Conservation (phyloP, 768 basidiomycete genomes). For the Paxillus involutus region DNA sequence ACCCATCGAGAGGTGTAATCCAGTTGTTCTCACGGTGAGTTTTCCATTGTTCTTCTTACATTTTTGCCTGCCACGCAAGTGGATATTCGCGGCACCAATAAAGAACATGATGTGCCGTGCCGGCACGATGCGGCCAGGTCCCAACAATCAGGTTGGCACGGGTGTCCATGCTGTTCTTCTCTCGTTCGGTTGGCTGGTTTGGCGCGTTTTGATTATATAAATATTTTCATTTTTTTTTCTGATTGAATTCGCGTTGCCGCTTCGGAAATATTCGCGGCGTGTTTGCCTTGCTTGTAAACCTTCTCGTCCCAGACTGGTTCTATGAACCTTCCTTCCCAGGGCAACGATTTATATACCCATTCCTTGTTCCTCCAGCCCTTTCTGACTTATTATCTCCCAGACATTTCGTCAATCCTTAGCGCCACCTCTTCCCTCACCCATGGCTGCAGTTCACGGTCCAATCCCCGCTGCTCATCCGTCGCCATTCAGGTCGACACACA, state of each 20-base stretch:
- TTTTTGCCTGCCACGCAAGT: conserved; percentile 16
- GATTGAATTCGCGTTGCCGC: conserved; percentile 11
- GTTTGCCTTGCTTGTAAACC: conserved; percentile 4
- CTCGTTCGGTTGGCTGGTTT: conserved; percentile 23
- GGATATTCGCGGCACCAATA: conserved; percentile 28
- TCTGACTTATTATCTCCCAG: conserved; percentile 18
- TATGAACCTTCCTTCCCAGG: conserved; percentile 6
- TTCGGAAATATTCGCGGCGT: conserved; percentile 15
- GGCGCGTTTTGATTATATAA: conserved; percentile 20
- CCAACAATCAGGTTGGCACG: conserved; percentile 18
- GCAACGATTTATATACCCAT: conserved; percentile 25
- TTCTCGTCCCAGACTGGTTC: conserved; percentile 13
- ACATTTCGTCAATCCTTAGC: conserved; percentile 5
- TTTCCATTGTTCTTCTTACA: conserved; percentile 28
- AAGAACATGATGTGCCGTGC: conserved; percentile 26
- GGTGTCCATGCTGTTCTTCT: conserved; percentile 10
- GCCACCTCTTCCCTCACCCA: conserved; percentile 22
- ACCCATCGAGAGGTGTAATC: conserved; percentile 12
- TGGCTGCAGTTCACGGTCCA: conserved; percentile 35
- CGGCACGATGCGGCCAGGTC: conserved; percentile 19
- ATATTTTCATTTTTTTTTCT: conserved; percentile 4
- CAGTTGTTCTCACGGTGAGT: conserved; percentile 30
- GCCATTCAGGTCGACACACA: conserved; percentile 26
- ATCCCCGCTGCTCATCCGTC: conserved; percentile 26
- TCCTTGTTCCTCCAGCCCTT: conserved; percentile 8